Evolutionary conservation across 2,329 filamentous ascomycete genomes (phyloP).

Genomic region (Cercospora citrullina): DNA sequence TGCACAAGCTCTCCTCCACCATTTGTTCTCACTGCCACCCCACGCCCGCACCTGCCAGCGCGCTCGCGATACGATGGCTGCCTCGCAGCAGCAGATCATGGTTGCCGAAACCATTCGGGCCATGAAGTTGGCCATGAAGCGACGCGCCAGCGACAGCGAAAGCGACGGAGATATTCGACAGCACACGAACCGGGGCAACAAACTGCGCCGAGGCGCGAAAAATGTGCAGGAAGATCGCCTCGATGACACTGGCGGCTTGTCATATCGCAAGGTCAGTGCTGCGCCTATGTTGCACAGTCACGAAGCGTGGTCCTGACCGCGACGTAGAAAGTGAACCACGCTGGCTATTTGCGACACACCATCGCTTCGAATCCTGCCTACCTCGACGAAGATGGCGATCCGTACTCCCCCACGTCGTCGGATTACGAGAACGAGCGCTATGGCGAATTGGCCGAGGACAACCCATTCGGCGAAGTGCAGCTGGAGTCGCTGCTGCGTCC

Average conservation of each 20-base stretch:
- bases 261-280: conserved; percentile 65
- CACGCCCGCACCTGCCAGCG: not conserved
- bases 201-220: conserved; percentile 72
- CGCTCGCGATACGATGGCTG: conserved; percentile 38
- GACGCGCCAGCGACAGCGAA: conserved; percentile 68
- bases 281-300: not conserved
- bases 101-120: conserved; percentile 67
- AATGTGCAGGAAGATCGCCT: conserved; percentile 71
- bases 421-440: conserved; percentile 64
- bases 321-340: conserved; percentile 68
- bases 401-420: conserved; percentile 29
- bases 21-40: not conserved
- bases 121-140: conserved; percentile 67
- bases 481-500: conserved; percentile 63
- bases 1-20: not conserved
- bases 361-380: conserved; percentile 72
- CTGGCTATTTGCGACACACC: conserved; percentile 69
- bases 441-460: conserved; percentile 62
- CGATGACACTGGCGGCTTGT: conserved; percentile 61
- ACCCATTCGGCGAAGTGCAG: conserved; percentile 65
- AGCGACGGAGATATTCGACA: conserved; percentile 71
- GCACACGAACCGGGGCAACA: conserved; percentile 73
- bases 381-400: conserved; percentile 71
- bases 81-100: conserved; percentile 54
- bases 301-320: not conserved